A percentile compares a stretch with the other conserved stretches of the same genome.
Evolutionary conservation across 441 rosid genomes (phyloP).

Genomic region (Pelargonium myrrhifolium): DNA sequence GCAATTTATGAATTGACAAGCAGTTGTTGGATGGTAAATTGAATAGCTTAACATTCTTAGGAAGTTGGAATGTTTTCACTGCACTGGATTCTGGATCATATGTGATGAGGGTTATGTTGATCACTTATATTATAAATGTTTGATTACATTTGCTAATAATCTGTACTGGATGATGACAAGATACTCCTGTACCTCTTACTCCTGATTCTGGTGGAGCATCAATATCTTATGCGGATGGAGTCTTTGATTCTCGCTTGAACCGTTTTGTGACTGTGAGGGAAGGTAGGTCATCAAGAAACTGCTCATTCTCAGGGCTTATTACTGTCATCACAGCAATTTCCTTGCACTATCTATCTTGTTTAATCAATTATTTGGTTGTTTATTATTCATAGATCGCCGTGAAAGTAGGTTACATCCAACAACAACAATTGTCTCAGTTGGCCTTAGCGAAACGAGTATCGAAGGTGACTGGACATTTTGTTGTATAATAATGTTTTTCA

Average conservation of each 20-base stretch:
- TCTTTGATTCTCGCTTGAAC: conserved; percentile 57
- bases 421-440: conserved; percentile 49
- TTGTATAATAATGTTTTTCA: background rate
- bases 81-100: background rate
- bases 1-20: too few relatives aligned
- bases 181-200: conserved; percentile 64
- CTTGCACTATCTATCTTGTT: background rate
- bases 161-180: conserved; percentile 19
- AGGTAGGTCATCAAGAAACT: conserved; percentile 35
- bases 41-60: too few relatives aligned
- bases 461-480: conserved; percentile 39
- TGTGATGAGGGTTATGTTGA: background rate
- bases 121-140: background rate
- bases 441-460: conserved; percentile 33
- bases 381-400: conserved; percentile 49
- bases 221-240: conserved; percentile 78
- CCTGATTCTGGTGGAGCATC: conserved; percentile 63
- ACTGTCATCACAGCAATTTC: background rate
- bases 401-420: conserved; percentile 45
- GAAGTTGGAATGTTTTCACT: background rate
- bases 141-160: conserved; percentile 9
- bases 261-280: conserved; percentile 73
- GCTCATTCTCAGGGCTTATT: background rate
- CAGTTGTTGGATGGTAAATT: too few relatives aligned
- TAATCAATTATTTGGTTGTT: background rate